Evolutionary conservation across 371 early-diverging fungal species (phyloP), one percentile per base, ranked within the genome.

Genomic region (Apophysomyces elegans): DNA sequence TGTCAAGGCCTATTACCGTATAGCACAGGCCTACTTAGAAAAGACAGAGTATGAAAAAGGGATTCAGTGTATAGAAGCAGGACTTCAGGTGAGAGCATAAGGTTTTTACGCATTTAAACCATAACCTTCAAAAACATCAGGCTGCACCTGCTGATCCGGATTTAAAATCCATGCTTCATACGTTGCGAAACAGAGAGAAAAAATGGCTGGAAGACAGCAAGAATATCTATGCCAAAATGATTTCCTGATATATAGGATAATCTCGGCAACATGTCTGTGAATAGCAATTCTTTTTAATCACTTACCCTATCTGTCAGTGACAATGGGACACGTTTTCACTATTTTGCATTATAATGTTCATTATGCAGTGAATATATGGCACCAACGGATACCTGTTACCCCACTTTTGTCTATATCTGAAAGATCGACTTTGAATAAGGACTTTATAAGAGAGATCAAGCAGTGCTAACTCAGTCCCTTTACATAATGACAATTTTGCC

Each of bases 1-100:
- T 64, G 67, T 86, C n/a, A 91, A 91, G 73, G 89, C 84, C 0
- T 76, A 74, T 37, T 90, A 85, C 75, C 80, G 91, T 12, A 65
- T 88, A 36, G 86, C 78, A 5, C 86, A 88, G 69, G 90, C 86
- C 1, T 80, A 79, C 66, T 61, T 83, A 14, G 87, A 83, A 54
- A 63, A 75, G 63, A 70, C 74, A 7, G 80, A 85, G 56, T 91
- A 75, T 68, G 86, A 85, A 3, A 65, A 85, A 35, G 86, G 87
- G 1, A 69, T 82, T 38, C 63, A 75, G 37, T 78, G 59, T 62
- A 67, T 88, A 0, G 74, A 81, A 45, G 44, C 43, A 26, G 89
- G 88, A 11, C 62, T 85, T 45, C 69, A 83, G 77, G 84, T 77
- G 69, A 37, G 6, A 9, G 18, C 26, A 7, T 5, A 50, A 18